A percentile compares a stretch with the other conserved stretches of the same genome.
phyloP scores from a whole-genome alignment of 176 grass and related monocot genomes.

The Luzula sylvatica region DNA sequence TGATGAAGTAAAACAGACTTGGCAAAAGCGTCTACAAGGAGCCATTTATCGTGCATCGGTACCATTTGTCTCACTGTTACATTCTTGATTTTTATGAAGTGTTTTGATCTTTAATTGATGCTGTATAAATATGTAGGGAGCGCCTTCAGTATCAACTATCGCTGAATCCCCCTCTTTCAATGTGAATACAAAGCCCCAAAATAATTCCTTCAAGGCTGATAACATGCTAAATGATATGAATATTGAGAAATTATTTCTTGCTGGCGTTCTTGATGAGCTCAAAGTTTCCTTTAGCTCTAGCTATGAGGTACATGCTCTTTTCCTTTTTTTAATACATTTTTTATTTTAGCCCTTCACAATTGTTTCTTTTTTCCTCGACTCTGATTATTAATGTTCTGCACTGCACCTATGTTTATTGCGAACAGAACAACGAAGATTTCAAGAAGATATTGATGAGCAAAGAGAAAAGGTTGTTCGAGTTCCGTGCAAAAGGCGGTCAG shows the following conservation, averaged over 20 bases:
- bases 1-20: slow-evolving; percentile 53
- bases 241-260: slow-evolving; percentile 77
- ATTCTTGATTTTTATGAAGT: slow-evolving; percentile 10
- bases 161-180: slow-evolving; percentile 34
- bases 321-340: background rate
- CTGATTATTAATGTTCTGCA: background rate
- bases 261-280: slow-evolving; percentile 90
- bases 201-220: slow-evolving; percentile 37
- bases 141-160: slow-evolving; percentile 45
- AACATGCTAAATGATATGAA: slow-evolving; percentile 33
- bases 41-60: slow-evolving; percentile 98
- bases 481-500: slow-evolving; percentile 89
- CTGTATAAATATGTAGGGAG: slow-evolving; percentile 41
- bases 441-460: slow-evolving; percentile 73
- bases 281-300: slow-evolving; percentile 78
- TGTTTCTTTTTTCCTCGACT: background rate
- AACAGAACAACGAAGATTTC: slow-evolving; percentile 51
- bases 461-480: slow-evolving; percentile 81
- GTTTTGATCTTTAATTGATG: background rate
- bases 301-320: slow-evolving; percentile 67
- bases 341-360: background rate
- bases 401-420: background rate
- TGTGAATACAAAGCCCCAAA: slow-evolving; percentile 13
- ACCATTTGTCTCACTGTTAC: slow-evolving; percentile 18
- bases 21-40: slow-evolving; percentile 81